These are phyloP conservation scores for Phytophthora uliginosa DNA, from an alignment of 352 stramenopile species.

Conservation along the genomic window DNA sequence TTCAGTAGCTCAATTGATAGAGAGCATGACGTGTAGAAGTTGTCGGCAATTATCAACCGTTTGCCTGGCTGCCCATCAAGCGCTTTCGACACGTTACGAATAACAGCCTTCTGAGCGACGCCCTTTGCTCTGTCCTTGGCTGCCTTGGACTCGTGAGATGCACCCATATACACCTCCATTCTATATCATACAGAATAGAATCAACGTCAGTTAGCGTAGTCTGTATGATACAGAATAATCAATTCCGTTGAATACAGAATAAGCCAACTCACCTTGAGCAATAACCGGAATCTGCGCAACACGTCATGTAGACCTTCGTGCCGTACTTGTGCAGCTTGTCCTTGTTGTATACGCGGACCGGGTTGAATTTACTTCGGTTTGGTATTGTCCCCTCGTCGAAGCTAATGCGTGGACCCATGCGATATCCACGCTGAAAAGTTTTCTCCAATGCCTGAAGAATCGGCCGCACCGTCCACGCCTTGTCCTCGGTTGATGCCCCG, in stretches of 20 bases:
- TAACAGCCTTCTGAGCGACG: not conserved
- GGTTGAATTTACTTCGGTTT: conserved; percentile 16
- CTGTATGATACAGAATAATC: no score
- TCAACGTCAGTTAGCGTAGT: no score
- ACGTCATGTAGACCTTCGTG: conserved; percentile 34
- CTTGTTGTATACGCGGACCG: conserved; percentile 28
- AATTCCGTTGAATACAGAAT: no score
- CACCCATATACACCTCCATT: no score
- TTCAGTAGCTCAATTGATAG: no score
- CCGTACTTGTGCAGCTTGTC: conserved; percentile 22
- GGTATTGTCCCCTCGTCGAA: conserved; percentile 29
- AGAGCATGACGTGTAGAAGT: conserved; percentile 26
- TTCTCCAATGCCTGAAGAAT: conserved; percentile 17
- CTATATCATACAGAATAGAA: no score
- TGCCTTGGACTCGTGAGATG: no score
- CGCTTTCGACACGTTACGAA: not conserved
- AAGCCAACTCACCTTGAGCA: conserved; percentile 6
- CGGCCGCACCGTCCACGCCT: conserved; percentile 16
- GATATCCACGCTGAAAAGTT: conserved; percentile 15
- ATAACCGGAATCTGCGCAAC: conserved; percentile 17
- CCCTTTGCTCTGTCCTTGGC: no score
- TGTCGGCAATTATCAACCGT: conserved; percentile 3
- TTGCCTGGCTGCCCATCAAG: not conserved
- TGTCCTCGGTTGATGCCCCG: not conserved
- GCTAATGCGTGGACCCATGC: not conserved